Percentiles rank a stretch among this genome's conserved stretches.
These are phyloP conservation scores for Xylaria sp. DNA, from an alignment of 2,329 filamentous ascomycete species.

Conservation along the genomic window DNA sequence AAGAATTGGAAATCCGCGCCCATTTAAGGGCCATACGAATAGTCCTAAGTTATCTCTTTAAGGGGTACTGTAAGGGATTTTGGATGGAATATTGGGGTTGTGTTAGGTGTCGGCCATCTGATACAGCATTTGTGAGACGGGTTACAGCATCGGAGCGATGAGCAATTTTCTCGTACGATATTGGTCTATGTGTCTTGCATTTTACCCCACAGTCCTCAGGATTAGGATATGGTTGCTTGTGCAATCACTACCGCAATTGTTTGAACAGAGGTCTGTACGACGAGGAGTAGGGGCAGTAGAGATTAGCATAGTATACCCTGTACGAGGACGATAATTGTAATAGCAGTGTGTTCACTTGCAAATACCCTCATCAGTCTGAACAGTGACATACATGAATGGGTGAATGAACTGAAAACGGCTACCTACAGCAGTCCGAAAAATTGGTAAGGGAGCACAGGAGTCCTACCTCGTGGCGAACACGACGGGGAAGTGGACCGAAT, in stretches of 20 bases:
- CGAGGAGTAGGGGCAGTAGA: background rate
- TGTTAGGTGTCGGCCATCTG: background rate
- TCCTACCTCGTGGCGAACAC: background rate
- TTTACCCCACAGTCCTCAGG: background rate
- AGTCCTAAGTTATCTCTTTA: background rate
- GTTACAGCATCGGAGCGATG: conserved; percentile 5
- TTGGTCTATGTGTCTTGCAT: background rate
- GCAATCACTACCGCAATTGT: conserved; percentile 2
- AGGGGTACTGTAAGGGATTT: background rate
- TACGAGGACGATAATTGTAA: conserved; percentile 2
- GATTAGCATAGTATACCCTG: background rate
- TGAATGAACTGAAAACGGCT: background rate
- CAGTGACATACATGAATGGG: background rate
- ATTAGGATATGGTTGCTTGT: conserved; percentile 2
- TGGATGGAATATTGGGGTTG: background rate
- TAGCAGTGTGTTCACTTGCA: background rate
- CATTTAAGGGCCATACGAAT: background rate
- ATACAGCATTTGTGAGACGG: conserved; percentile 11
- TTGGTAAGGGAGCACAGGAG: background rate
- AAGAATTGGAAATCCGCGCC: background rate
- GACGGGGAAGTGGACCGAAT: background rate
- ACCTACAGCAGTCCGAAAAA: background rate
- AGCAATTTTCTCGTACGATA: conserved; percentile 3
- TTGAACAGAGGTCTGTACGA: background rate
- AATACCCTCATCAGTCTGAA: background rate